Conservation (phyloP, 208 protist genomes). For the Zelonia costaricensis region DNA sequence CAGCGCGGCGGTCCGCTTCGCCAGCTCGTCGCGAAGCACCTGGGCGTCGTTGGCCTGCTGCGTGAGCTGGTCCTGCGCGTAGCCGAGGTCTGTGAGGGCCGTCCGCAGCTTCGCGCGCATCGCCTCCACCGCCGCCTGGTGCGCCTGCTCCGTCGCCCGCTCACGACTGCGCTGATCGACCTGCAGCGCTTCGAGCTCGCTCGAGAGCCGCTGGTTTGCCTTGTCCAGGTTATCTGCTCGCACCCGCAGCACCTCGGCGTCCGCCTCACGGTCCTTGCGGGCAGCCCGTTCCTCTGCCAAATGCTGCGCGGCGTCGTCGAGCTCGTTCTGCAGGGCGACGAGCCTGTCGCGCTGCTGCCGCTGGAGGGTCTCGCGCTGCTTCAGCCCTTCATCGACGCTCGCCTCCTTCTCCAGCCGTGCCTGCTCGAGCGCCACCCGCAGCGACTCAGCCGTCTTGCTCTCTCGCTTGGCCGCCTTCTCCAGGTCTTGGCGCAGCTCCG, state of each 20-base stretch:
- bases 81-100: slow-evolving; percentile 40
- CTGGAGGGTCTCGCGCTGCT: slow-evolving; percentile 55
- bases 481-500: slow-evolving; percentile 39
- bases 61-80: slow-evolving; percentile 63
- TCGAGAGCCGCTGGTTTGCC: slow-evolving; percentile 35
- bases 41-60: slow-evolving; percentile 58
- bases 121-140: slow-evolving; percentile 50
- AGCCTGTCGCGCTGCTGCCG: slow-evolving; percentile 59
- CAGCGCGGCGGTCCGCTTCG: slow-evolving; percentile 35
- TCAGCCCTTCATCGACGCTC: slow-evolving; percentile 36
- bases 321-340: slow-evolving; percentile 42
- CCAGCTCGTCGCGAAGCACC: slow-evolving; percentile 59
- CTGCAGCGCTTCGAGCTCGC: slow-evolving; percentile 55
- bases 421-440: slow-evolving; percentile 64
- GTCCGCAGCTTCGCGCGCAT: slow-evolving; percentile 53
- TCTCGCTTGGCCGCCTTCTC: slow-evolving; percentile 53
- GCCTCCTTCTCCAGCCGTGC: slow-evolving; percentile 59
- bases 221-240: slow-evolving; percentile 56
- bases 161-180: slow-evolving; percentile 58
- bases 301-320: slow-evolving; percentile 49
- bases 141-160: slow-evolving; percentile 49
- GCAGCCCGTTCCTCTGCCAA: slow-evolving; percentile 50
- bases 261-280: slow-evolving; percentile 66
- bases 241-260: slow-evolving; percentile 49
- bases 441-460: slow-evolving; percentile 41